Percentiles rank a stretch among this genome's conserved stretches.
These are phyloP conservation scores for Curvularia sp. DNA, from an alignment of 2,329 filamentous ascomycete species.

Conservation along the genomic window DNA sequence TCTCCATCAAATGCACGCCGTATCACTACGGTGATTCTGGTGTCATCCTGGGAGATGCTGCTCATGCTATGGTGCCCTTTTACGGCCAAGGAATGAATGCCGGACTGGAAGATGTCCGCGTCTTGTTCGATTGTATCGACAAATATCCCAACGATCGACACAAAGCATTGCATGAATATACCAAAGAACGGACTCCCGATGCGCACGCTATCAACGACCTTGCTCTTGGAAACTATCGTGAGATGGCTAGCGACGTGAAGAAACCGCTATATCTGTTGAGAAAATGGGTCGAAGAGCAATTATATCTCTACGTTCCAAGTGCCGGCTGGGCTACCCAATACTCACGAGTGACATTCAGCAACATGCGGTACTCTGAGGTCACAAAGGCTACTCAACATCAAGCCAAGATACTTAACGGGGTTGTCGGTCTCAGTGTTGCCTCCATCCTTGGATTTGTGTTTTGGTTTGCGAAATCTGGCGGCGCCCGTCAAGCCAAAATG, in stretches of 20 bases:
- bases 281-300: constrained; percentile 84
- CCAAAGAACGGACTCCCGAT: constrained; percentile 74
- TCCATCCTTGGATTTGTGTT: constrained; percentile 26
- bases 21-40: constrained; percentile 80
- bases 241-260: constrained; percentile 89
- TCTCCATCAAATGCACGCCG: constrained; percentile 90
- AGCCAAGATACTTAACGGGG: constrained; percentile 40
- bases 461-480: constrained; percentile 35
- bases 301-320: constrained; percentile 76
- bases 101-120: constrained; percentile 89
- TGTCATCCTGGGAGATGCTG: constrained; percentile 90
- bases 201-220: constrained; percentile 91
- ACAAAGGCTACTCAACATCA: constrained; percentile 66
- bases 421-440: constrained; percentile 33
- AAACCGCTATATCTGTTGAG: constrained; percentile 78
- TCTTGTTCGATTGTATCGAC: constrained; percentile 84
- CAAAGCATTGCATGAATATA: constrained; percentile 74
- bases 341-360: constrained; percentile 88
- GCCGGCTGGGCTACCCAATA: constrained; percentile 94
- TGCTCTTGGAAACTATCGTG: constrained; percentile 86
- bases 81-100: constrained; percentile 99
- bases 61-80: constrained; percentile 97
- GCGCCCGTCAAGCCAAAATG: constrained; percentile 34
- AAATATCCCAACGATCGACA: constrained; percentile 59
- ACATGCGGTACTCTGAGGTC: constrained; percentile 87